phyloP scores from a whole-genome alignment of 129 eudicot genomes.

The Escallonia rubra region DNA sequence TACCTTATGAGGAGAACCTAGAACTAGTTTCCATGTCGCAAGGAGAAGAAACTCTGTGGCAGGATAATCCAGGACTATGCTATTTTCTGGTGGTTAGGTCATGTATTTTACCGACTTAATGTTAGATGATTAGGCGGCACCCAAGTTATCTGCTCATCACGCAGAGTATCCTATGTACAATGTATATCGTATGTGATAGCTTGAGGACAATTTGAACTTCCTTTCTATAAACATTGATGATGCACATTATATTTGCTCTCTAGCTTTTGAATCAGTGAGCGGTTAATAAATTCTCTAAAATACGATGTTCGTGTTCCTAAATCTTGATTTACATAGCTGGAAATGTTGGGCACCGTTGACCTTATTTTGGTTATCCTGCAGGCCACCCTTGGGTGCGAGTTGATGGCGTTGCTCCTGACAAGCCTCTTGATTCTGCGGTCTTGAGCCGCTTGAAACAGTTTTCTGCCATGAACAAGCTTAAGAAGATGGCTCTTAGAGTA shows the following conservation, averaged over 20 bases:
- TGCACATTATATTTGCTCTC: no score
- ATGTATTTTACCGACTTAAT: neutral
- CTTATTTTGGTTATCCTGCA: constrained; percentile 1
- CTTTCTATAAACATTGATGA: no score
- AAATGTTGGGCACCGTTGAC: neutral
- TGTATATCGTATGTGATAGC: no score
- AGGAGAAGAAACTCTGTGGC: neutral
- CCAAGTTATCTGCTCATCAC: neutral
- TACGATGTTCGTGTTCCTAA: no score
- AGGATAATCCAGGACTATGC: neutral
- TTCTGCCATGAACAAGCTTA: constrained; percentile 38
- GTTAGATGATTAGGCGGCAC: neutral
- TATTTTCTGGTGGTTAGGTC: neutral
- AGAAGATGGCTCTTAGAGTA: constrained; percentile 41
- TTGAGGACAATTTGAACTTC: no score
- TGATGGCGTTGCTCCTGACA: constrained; percentile 38
- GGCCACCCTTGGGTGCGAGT: constrained; percentile 35
- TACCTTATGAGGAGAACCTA: neutral
- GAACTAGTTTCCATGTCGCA: neutral
- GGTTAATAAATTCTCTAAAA: no score
- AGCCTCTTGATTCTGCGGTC: constrained; percentile 34
- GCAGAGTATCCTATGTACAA: no score
- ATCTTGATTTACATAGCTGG: neutral
- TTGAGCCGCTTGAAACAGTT: constrained; percentile 25
- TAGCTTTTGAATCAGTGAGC: no score